A percentile compares a stretch with the other conserved stretches of the same genome.
These are phyloP conservation scores for Saccharomycopsis selenospora DNA, from an alignment of 805 yeast genomes.

Conservation along the genomic window DNA sequence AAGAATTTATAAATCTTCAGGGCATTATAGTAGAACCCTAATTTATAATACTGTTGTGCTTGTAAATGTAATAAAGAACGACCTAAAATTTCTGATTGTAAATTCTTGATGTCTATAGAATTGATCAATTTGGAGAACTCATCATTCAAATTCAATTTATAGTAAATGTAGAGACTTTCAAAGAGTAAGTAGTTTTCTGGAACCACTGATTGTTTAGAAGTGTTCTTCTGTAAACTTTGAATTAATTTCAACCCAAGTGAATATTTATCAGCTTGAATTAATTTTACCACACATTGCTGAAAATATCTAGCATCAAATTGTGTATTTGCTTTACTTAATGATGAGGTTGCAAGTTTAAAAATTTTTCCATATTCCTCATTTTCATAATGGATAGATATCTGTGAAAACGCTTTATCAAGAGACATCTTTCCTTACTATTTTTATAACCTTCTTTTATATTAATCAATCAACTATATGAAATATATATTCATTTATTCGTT, in stretches of 20 bases:
- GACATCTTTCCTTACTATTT: constrained; percentile 11
- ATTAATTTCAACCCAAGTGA: constrained; percentile 9
- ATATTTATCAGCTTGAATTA: constrained; percentile 16
- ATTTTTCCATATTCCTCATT: constrained; percentile 13
- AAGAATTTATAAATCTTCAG: constrained; percentile 44
- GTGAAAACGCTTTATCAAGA: constrained; percentile 11
- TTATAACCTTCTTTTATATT: background rate
- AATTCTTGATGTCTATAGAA: constrained; percentile 22
- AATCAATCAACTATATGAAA: too few species aligned
- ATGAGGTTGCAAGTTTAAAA: background rate
- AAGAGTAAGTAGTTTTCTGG: constrained; percentile 31
- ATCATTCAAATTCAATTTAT: constrained; percentile 40
- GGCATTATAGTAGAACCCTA: constrained; percentile 45
- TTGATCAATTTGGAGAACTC: constrained; percentile 27
- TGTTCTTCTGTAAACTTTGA: background rate
- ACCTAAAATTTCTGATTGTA: constrained; percentile 13
- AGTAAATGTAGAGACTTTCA: constrained; percentile 57
- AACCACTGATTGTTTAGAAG: background rate
- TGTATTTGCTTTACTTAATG: constrained; percentile 9
- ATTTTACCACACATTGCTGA: constrained; percentile 9
- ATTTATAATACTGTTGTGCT: constrained; percentile 46
- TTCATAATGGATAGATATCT: constrained; percentile 9
- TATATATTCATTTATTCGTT: too few species aligned
- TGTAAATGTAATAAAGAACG: constrained; percentile 41
- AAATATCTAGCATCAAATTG: constrained; percentile 7